phyloP scores from a whole-genome alignment of 768 basidiomycete genomes.

The Boletus sp. region DNA sequence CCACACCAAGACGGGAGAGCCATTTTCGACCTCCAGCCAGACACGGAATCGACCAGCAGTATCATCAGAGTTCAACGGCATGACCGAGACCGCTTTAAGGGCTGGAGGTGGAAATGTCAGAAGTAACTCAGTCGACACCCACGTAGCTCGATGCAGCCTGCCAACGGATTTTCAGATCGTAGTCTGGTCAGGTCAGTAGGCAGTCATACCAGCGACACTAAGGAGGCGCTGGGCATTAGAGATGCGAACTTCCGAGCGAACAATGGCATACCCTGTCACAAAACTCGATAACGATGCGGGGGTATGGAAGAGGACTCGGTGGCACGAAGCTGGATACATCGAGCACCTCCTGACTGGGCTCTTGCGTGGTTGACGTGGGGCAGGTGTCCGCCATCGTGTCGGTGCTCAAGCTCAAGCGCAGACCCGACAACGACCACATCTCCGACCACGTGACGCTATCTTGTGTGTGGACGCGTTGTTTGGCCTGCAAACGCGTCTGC shows the following conservation, averaged over 20 bases:
- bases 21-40: constrained; percentile 59
- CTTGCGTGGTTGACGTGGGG: not conserved
- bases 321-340: constrained; percentile 57
- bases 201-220: constrained; percentile 79
- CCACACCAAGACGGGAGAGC: constrained; percentile 61
- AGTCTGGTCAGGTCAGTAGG: not conserved
- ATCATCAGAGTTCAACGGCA: constrained; percentile 77
- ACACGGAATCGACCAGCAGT: constrained; percentile 90
- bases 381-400: constrained; percentile 26
- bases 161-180: not conserved
- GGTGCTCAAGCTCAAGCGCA: not conserved
- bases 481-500: constrained; percentile 26
- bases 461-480: constrained; percentile 52
- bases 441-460: constrained; percentile 34
- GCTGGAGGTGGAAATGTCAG: constrained; percentile 85
- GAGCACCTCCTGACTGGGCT: constrained; percentile 24
- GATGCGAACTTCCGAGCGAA: not conserved
- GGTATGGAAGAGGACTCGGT: constrained; percentile 45
- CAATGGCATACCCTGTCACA: constrained; percentile 73
- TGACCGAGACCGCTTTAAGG: constrained; percentile 62
- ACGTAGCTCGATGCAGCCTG: constrained; percentile 90
- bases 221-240: constrained; percentile 6
- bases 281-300: constrained; percentile 83
- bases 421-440: no score
- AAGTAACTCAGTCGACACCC: constrained; percentile 91